Percentiles rank a stretch among this genome's conserved stretches.
These are phyloP conservation scores for Alliaria petiolata DNA, from an alignment of 345 rosid species.

Conservation along the genomic window DNA sequence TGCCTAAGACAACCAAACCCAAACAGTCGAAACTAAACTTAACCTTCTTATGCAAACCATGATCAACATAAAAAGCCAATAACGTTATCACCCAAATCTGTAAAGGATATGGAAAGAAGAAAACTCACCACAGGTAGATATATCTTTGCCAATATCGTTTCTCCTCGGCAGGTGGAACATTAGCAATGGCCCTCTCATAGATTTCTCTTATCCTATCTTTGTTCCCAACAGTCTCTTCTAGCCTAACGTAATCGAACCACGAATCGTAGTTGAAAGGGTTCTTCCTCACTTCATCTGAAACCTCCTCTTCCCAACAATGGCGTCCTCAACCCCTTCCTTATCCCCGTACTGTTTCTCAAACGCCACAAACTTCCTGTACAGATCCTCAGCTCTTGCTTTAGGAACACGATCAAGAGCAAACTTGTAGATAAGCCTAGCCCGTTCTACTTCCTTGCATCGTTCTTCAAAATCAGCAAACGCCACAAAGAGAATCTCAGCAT, in stretches of 20 bases:
- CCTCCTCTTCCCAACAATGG: slow-evolving; percentile 1
- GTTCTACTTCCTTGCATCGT: neutral
- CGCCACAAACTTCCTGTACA: neutral
- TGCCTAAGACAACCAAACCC: neutral
- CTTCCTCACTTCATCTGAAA: slow-evolving; percentile 3
- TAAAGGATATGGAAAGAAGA: neutral
- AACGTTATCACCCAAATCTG: too few relatives aligned
- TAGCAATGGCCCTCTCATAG: neutral
- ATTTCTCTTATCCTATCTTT: neutral
- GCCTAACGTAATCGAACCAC: slow-evolving; percentile 7
- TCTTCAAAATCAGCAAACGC: slow-evolving; percentile 1
- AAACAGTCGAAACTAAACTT: slow-evolving; percentile 1
- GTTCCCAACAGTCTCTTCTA: neutral
- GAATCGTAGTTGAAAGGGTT: neutral
- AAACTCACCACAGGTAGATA: slow-evolving; percentile 40
- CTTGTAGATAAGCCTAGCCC: neutral
- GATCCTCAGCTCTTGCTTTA: neutral
- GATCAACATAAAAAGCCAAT: neutral
- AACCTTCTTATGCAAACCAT: neutral
- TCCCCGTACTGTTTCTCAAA: neutral
- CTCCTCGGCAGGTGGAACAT: neutral
- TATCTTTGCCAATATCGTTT: slow-evolving; percentile 12
- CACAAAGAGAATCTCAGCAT: neutral
- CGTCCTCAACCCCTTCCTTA: neutral
- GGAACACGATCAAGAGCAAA: neutral